Evolutionary conservation across 495 filamentous ascomycete genomes (phyloP), one percentile per base, ranked within the genome.

Genomic region (Xylaria palmicola): DNA sequence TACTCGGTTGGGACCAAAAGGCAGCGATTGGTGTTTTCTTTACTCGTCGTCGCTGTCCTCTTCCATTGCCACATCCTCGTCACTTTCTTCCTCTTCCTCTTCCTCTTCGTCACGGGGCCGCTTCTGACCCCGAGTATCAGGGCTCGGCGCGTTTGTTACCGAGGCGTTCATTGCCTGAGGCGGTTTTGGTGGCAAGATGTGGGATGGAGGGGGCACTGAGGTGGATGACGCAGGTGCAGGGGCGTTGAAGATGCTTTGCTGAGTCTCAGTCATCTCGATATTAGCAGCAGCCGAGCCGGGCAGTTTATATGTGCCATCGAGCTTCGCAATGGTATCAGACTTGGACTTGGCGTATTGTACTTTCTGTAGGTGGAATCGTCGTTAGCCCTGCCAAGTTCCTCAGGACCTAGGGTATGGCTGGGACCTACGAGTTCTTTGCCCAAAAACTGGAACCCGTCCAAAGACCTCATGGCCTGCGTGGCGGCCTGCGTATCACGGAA

Each of bases 381-480:
- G 49, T 78, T 65, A 77, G 68, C 63, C 50, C 41, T 29, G 6
- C 60, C 22, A 3, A 5, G 24, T 19, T 22, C 26, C 37, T 19
- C 13, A 56, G 20, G 45, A 26, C 41, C 24, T 20, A 15, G 55
- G 17, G 19, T 54, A 36, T 15, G 15, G 47, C 9, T 27, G 17
- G 17, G 32, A 76, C 88, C 41, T 74, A 96, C 94, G 83, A 98
- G 88, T 59, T 92, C 83, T 64, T 86, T 88, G 29, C 93, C 94
- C 61, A 93, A 88, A 65, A 98, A 90, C 15, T 93, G 85, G 65
- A 92, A 90, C 0, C 91, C 91, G 65, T 98, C 88, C 26, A 96
- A 77, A 29, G 90, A 85, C 56, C 93, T 81, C 86, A 98, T 88
- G 2, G 94, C 94, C 68, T 95, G 90, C 30, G 92, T 94, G 45